These are phyloP conservation scores for Eimeria necatrix DNA, from an alignment of 169 alveolate species.

Conservation along the genomic window DNA sequence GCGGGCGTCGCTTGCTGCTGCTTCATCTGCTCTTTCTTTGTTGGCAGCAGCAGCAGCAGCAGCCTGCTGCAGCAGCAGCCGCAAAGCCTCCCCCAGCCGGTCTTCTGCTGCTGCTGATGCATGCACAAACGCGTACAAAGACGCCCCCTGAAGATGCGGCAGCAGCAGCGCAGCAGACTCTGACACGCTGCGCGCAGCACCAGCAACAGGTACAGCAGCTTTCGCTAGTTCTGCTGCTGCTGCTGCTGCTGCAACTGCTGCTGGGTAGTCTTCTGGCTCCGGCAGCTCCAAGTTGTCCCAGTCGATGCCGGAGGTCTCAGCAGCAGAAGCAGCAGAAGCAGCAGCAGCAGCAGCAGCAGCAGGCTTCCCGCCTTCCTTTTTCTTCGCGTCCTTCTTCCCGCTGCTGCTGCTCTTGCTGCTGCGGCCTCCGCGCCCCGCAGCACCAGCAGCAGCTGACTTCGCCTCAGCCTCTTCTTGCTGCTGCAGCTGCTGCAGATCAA, in stretches of 20 bases:
- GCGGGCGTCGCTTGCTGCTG: neutral
- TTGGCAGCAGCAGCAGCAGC: constrained; percentile 55
- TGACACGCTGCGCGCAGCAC: neutral
- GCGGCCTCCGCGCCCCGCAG: constrained; percentile 10
- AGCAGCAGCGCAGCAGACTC: constrained; percentile 39
- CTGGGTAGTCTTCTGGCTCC: constrained; percentile 33
- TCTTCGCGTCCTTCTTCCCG: neutral
- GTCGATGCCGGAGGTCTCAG: neutral
- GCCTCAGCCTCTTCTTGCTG: too few relatives aligned
- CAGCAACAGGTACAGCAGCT: constrained; percentile 5
- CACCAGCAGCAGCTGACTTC: neutral
- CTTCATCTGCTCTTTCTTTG: constrained; percentile 37
- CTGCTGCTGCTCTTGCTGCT: constrained; percentile 31
- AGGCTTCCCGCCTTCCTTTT: constrained; percentile 22
- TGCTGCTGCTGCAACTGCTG: constrained; percentile 66
- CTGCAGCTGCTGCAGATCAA: constrained; percentile 26
- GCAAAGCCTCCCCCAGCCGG: constrained; percentile 25
- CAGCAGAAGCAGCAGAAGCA: neutral
- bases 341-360: neutral
- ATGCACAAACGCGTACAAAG: constrained; percentile 38
- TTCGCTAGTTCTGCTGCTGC: constrained; percentile 29
- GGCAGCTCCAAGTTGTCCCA: constrained; percentile 12
- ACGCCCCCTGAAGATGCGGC: constrained; percentile 37
- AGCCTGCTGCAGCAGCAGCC: constrained; percentile 71
- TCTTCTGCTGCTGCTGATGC: constrained; percentile 70